A percentile compares a stretch with the other conserved stretches of the same genome.
Evolutionary conservation across 2,329 filamentous ascomycete genomes (phyloP).

Genomic region (Talaromyces verruculosus): DNA sequence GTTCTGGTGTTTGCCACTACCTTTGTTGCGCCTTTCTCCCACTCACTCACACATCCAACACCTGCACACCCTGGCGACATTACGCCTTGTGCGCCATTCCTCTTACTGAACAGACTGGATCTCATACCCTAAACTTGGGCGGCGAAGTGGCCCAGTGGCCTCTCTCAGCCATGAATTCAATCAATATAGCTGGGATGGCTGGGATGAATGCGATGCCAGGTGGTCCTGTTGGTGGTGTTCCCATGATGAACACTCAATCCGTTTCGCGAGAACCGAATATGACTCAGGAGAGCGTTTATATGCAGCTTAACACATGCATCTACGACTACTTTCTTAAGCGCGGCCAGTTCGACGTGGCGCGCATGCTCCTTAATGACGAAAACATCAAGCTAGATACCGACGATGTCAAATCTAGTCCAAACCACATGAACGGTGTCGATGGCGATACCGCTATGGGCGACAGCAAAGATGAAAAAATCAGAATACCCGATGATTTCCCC

Average conservation of each 20-base stretch:
- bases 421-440: constrained; percentile 67
- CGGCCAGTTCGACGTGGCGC: constrained; percentile 79
- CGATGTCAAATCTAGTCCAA: constrained; percentile 67
- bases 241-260: constrained; percentile 55
- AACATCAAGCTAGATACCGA: constrained; percentile 57
- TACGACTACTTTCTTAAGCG: constrained; percentile 80
- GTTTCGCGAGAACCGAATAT: constrained; percentile 40
- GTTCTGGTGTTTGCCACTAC: background rate
- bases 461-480: constrained; percentile 71
- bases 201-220: constrained; percentile 57
- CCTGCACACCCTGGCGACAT: background rate
- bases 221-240: constrained; percentile 58
- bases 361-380: constrained; percentile 67
- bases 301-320: constrained; percentile 63
- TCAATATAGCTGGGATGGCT: constrained; percentile 59
- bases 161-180: constrained; percentile 50
- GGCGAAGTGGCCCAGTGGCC: constrained; percentile 39
- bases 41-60: background rate
- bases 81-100: constrained; percentile 13
- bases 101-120: constrained; percentile 26
- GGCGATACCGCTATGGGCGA: constrained; percentile 82
- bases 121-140: constrained; percentile 30
- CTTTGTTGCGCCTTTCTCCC: background rate
- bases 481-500: constrained; percentile 78
- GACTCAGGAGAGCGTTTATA: constrained; percentile 36